phyloP scores from a whole-genome alignment of 2,329 filamentous ascomycete species.

The Verticillium isaacii region DNA sequence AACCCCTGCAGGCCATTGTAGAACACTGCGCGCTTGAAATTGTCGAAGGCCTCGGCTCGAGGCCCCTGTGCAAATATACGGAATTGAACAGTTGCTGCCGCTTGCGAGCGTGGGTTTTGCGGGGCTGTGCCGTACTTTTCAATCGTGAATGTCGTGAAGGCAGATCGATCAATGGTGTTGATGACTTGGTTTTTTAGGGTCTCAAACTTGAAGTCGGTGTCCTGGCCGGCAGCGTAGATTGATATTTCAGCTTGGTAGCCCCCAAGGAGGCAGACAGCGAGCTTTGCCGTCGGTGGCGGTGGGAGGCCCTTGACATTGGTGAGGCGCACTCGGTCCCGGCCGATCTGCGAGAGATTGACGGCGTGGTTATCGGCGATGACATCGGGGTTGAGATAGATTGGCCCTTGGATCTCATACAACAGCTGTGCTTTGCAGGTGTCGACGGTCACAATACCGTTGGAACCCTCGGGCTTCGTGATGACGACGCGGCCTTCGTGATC shows the following conservation, averaged over 20 bases:
- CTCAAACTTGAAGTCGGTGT: conserved; percentile 20
- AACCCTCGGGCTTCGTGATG: conserved; percentile 27
- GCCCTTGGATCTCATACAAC: conserved; percentile 43
- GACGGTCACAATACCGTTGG: conserved; percentile 30
- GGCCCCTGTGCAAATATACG: conserved; percentile 33
- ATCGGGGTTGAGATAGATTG: conserved; percentile 42
- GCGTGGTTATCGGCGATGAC: conserved; percentile 36
- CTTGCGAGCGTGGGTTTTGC: conserved; percentile 23
- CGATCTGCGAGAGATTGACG: conserved; percentile 28
- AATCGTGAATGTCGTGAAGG: conserved; percentile 22
- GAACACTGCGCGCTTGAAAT: conserved; percentile 14
- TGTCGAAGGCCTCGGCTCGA: conserved; percentile 13
- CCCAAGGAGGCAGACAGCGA: conserved; percentile 29
- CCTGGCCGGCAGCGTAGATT: conserved; percentile 16
- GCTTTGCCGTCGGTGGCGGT: conserved; percentile 33
- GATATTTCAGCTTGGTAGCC: conserved; percentile 31
- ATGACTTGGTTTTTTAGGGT: conserved; percentile 21
- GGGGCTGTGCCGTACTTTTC: conserved; percentile 20
- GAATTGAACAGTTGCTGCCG: conserved; percentile 32
- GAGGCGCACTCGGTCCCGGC: conserved; percentile 26
- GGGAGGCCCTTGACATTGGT: conserved; percentile 30
- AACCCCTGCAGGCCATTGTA: conserved; percentile 27
- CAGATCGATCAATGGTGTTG: conserved; percentile 6
- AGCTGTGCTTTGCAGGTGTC: conserved; percentile 38
- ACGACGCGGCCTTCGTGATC: conserved; percentile 23